Conservation (phyloP, 129 eudicot genomes). For the Deinandra increscens region DNA sequence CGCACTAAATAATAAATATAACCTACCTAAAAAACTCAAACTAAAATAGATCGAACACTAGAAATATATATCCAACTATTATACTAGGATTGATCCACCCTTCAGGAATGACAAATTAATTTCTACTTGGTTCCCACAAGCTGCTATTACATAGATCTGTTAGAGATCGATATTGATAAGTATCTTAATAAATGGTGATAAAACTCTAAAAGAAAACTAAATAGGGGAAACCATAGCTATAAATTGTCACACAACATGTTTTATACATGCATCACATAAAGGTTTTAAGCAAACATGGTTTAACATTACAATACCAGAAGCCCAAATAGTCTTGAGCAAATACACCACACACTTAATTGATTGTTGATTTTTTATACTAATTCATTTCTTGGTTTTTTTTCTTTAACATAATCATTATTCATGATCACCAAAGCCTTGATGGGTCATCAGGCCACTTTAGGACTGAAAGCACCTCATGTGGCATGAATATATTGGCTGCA, state of each 20-base stretch:
- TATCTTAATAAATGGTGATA: too few species aligned
- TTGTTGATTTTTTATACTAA: slow-evolving; percentile 4
- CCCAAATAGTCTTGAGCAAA: slow-evolving; percentile 5
- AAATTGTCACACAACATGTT: slow-evolving; percentile 24
- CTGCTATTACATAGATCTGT: too few species aligned
- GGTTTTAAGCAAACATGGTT: slow-evolving; percentile 25
- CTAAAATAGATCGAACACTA: too few species aligned
- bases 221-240: not conserved
- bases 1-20: too few species aligned
- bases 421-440: slow-evolving; percentile 18
- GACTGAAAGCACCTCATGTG: slow-evolving; percentile 67
- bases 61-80: too few species aligned
- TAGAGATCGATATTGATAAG: too few species aligned
- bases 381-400: slow-evolving; percentile 10
- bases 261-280: slow-evolving; percentile 25
- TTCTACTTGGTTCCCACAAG: too few species aligned
- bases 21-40: too few species aligned
- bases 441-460: slow-evolving; percentile 23
- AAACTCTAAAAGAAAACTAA: too few species aligned
- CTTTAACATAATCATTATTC: slow-evolving; percentile 27
- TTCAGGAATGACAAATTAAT: too few species aligned
- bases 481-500: slow-evolving; percentile 72
- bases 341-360: slow-evolving; percentile 27
- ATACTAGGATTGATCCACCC: too few species aligned
- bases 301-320: slow-evolving; percentile 11